These are phyloP conservation scores for Cylindrotheca fusiformis DNA, from an alignment of 108 stramenopile genomes.

Conservation along the genomic window DNA sequence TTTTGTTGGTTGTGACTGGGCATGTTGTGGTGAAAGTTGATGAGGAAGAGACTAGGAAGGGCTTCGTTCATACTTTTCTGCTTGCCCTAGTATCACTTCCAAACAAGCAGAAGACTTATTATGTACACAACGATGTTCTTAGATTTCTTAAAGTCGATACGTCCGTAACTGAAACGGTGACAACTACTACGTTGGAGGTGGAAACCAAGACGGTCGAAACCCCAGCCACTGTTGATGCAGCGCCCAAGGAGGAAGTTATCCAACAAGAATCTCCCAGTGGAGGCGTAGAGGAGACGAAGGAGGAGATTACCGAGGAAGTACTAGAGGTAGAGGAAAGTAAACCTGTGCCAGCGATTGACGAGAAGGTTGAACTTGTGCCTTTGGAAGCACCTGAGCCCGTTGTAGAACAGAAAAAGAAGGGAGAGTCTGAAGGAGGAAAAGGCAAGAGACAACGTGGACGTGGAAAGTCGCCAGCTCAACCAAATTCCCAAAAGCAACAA, in stretches of 20 bases:
- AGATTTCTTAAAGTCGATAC: conserved; percentile 50
- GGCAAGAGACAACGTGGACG: conserved; percentile 25
- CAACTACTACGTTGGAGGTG: neutral
- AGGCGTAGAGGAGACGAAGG: conserved; percentile 49
- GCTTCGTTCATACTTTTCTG: conserved; percentile 83
- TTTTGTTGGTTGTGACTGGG: conserved; percentile 78
- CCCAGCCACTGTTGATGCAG: conserved; percentile 5
- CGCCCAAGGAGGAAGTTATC: conserved; percentile 3
- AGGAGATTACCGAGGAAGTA: conserved; percentile 36
- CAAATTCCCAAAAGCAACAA: conserved; percentile 16
- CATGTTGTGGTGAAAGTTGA: conserved; percentile 37
- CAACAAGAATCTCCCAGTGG: conserved; percentile 42
- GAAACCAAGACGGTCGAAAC: conserved; percentile 2
- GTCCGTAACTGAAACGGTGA: neutral
- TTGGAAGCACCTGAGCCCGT: conserved; percentile 22
- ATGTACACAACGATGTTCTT: conserved; percentile 78
- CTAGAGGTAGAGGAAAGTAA: conserved; percentile 27
- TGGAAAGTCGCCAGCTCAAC: conserved; percentile 9
- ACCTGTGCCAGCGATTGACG: conserved; percentile 26
- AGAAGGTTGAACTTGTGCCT: conserved; percentile 15
- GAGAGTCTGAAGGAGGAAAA: conserved; percentile 18
- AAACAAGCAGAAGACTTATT: conserved; percentile 55
- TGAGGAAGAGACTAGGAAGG: conserved; percentile 19
- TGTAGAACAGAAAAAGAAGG: conserved; percentile 38
- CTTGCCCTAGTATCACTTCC: conserved; percentile 32